phyloP scores from a whole-genome alignment of 805 yeast genomes.

The Nakazawaea ernobii region DNA sequence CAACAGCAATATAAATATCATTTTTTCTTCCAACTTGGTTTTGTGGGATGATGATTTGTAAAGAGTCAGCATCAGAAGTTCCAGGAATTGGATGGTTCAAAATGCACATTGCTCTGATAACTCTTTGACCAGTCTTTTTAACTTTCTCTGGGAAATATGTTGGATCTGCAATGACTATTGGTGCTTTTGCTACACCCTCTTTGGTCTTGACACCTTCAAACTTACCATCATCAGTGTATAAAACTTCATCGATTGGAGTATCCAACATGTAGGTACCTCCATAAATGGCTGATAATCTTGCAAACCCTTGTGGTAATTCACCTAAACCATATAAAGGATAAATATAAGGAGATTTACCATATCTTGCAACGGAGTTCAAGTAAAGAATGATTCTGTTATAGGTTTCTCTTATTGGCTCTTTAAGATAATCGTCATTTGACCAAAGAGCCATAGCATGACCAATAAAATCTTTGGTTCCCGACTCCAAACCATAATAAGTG shows the following conservation, averaged over 20 bases:
- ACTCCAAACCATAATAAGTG: conserved; percentile 82
- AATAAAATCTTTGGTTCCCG: conserved; percentile 90
- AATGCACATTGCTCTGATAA: conserved; percentile 82
- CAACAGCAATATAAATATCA: conserved; percentile 89
- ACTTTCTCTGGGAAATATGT: conserved; percentile 91
- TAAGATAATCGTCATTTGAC: conserved; percentile 85
- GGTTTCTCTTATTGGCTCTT: conserved; percentile 87
- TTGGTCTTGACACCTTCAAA: conserved; percentile 86
- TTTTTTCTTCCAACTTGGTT: conserved; percentile 89
- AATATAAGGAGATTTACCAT: conserved; percentile 93
- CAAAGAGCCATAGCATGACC: conserved; percentile 99
- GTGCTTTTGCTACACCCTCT: conserved; percentile 88
- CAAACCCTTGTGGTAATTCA: conserved; percentile 98
- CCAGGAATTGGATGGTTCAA: conserved; percentile 84
- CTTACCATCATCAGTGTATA: conserved; percentile 65
- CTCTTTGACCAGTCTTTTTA: conserved; percentile 63
- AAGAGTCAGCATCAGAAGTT: conserved; percentile 78
- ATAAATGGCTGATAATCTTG: conserved; percentile 91
- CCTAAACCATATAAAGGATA: conserved; percentile 97
- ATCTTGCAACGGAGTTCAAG: conserved; percentile 85
- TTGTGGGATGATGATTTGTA: conserved; percentile 94
- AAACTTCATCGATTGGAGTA: conserved; percentile 87
- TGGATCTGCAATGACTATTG: conserved; percentile 94
- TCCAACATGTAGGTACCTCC: conserved; percentile 99
- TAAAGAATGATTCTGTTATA: conserved; percentile 81